These are phyloP conservation scores for Pugionium dolabratum DNA, from an alignment of 345 rosid species.

Conservation along the genomic window DNA sequence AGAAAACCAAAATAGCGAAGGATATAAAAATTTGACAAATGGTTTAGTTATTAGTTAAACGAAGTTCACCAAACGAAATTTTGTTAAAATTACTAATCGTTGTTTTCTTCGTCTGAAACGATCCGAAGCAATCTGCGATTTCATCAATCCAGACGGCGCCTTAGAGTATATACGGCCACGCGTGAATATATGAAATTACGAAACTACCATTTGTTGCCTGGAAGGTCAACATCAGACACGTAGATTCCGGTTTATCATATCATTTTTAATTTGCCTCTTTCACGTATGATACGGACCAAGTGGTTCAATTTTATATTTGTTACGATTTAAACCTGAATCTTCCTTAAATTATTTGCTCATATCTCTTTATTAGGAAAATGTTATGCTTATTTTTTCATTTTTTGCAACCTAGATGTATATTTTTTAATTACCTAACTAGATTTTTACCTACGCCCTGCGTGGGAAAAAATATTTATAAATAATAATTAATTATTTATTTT, in stretches of 20 bases:
- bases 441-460: no score
- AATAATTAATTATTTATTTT: no score
- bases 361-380: no score
- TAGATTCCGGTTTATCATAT: neutral
- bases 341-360: no score
- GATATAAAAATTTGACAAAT: neutral
- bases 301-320: no score
- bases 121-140: constrained; percentile 4
- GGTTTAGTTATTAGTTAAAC: constrained; percentile 9
- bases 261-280: no score
- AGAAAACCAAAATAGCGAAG: constrained; percentile 1
- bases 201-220: neutral
- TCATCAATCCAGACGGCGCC: constrained; percentile 20
- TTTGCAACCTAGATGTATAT: no score
- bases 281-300: no score
- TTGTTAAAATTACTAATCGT: neutral
- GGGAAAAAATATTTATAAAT: no score
- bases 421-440: no score
- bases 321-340: no score
- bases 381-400: no score
- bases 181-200: neutral
- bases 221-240: constrained; percentile 5
- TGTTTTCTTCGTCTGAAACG: neutral
- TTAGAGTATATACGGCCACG: neutral
- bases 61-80: neutral